These are phyloP conservation scores for Trametes sp. DNA, from an alignment of 1,284 basidiomycete species.

Conservation along the genomic window DNA sequence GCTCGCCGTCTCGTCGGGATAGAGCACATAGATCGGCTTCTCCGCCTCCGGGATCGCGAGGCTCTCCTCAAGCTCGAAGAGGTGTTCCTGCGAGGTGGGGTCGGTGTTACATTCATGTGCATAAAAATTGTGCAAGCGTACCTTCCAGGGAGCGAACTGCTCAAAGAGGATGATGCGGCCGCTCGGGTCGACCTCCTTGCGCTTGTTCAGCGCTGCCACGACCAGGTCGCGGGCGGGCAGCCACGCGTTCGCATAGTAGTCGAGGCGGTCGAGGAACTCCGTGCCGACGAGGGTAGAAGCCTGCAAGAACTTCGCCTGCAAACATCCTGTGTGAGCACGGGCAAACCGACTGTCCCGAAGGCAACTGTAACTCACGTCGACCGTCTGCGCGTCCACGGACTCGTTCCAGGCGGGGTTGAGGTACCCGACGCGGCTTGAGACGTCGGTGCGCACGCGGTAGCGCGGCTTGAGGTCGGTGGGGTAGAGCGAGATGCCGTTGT, in stretches of 20 bases:
- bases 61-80: constrained; percentile 85
- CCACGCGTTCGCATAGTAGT: constrained; percentile 91
- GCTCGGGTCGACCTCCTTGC: constrained; percentile 71
- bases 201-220: constrained; percentile 65
- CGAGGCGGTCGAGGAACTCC: constrained; percentile 86
- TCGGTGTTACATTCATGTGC: not conserved
- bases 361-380: constrained; percentile 78
- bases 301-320: constrained; percentile 75
- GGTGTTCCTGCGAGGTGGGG: constrained; percentile 76
- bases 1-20: constrained; percentile 81
- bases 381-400: constrained; percentile 59
- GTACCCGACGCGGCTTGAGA: constrained; percentile 81
- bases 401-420: constrained; percentile 96
- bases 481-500: constrained; percentile 93
- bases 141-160: constrained; percentile 90
- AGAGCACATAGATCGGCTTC: constrained; percentile 86
- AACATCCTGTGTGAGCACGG: no score
- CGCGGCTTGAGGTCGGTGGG: constrained; percentile 64
- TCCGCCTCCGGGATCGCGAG: constrained; percentile 50
- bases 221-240: constrained; percentile 91
- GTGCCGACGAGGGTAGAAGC: constrained; percentile 87
- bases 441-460: constrained; percentile 82
- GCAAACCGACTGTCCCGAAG: no score
- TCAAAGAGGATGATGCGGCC: constrained; percentile 88
- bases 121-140: constrained; percentile 36